Evolutionary conservation across 2,329 filamentous ascomycete species (phyloP).

Genomic region (Ophiostoma triangulosporum): DNA sequence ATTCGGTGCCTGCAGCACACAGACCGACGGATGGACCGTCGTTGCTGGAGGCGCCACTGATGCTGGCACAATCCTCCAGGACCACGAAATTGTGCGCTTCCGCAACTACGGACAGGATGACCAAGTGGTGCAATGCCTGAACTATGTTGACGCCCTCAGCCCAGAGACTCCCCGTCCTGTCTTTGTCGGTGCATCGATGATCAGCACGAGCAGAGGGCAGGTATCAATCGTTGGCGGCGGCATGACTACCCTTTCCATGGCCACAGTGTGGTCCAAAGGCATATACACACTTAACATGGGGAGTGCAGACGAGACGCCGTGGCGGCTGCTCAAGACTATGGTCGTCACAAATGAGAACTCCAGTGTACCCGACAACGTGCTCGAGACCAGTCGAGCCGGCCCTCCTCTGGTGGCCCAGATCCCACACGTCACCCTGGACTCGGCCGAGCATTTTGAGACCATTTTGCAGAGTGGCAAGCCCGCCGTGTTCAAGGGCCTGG

Average conservation of each 20-base stretch:
- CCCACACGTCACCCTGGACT: slow-evolving; percentile 37
- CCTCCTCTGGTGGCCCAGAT: slow-evolving; percentile 21
- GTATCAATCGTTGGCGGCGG: slow-evolving; percentile 63
- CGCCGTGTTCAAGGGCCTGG: slow-evolving; percentile 48
- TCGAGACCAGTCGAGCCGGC: no score
- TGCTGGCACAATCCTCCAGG: slow-evolving; percentile 27
- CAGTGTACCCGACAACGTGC: no score
- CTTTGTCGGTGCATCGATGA: slow-evolving; percentile 53
- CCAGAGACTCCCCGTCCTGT: slow-evolving; percentile 38
- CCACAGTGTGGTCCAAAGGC: slow-evolving; percentile 66
- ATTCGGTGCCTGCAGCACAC: slow-evolving; percentile 9
- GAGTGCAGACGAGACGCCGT: background rate
- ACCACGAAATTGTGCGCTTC: slow-evolving; percentile 39
- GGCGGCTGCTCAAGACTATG: slow-evolving; percentile 8
- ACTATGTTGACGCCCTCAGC: background rate
- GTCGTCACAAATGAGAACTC: slow-evolving; percentile 4
- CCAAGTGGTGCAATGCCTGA: slow-evolving; percentile 16
- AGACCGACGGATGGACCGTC: slow-evolving; percentile 7
- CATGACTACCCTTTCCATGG: slow-evolving; percentile 83
- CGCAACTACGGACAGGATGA: slow-evolving; percentile 20
- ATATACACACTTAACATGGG: slow-evolving; percentile 28
- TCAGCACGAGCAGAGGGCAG: slow-evolving; percentile 30
- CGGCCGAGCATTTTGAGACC: slow-evolving; percentile 42
- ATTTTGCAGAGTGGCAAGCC: slow-evolving; percentile 47
- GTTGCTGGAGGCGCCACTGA: slow-evolving; percentile 32